Evolutionary conservation across 306 rosid genomes (phyloP).

Genomic region (Macrotyloma uniflorum): DNA sequence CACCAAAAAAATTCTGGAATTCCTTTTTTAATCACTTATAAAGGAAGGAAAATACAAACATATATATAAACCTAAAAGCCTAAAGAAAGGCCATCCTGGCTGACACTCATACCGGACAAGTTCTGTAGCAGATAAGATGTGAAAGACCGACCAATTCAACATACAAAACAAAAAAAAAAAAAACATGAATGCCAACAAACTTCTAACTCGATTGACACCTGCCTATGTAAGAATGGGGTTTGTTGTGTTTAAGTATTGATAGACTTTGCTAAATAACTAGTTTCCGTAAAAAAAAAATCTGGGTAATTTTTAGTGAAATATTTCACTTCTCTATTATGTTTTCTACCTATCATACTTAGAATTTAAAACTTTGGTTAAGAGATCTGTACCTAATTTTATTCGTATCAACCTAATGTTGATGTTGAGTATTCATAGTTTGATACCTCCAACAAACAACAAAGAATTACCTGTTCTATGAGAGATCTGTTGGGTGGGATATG

Average conservation of each 20-base stretch:
- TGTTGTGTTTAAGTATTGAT: not conserved
- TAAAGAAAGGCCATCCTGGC: not conserved
- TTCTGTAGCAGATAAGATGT: not conserved
- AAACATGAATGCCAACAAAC: not conserved
- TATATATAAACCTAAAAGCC: not conserved
- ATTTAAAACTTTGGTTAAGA: too few relatives aligned
- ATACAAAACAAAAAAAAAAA: not conserved
- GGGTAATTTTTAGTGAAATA: too few relatives aligned
- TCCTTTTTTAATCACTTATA: not conserved
- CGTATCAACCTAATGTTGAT: not conserved
- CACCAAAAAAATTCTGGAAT: not conserved
- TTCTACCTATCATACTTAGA: too few relatives aligned
- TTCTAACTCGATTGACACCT: not conserved
- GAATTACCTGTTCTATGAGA: slow-evolving; percentile 4
- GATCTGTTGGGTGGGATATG: slow-evolving; percentile 13
- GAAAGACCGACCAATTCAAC: not conserved
- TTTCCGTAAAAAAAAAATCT: too few relatives aligned
- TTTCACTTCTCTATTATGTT: too few relatives aligned
- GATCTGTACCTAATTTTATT: too few relatives aligned
- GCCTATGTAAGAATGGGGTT: not conserved
- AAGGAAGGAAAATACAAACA: not conserved
- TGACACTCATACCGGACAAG: slow-evolving; percentile 21
- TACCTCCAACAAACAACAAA: not conserved
- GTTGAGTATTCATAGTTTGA: not conserved
- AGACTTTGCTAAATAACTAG: too few relatives aligned